These are phyloP conservation scores for Phyllosticta citrichinensis DNA, from an alignment of 2,329 filamentous ascomycete species.

Conservation along the genomic window DNA sequence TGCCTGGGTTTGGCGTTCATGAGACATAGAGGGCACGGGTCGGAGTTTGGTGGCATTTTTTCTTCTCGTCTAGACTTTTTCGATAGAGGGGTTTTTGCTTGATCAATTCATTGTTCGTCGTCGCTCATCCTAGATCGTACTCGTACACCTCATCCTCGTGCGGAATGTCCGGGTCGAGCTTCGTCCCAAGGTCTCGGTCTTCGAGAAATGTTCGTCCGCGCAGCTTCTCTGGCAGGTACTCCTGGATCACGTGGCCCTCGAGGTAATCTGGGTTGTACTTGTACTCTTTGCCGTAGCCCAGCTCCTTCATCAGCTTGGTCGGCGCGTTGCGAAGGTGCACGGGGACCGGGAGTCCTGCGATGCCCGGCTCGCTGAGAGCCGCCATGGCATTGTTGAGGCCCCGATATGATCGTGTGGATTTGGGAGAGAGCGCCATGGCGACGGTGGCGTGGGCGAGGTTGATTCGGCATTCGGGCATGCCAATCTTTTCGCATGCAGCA, in stretches of 20 bases:
- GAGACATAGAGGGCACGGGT: background rate
- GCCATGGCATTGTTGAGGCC: slow-evolving; percentile 70
- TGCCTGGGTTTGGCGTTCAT: background rate
- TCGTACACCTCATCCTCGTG: slow-evolving; percentile 7
- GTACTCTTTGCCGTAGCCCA: slow-evolving; percentile 84
- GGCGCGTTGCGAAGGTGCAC: slow-evolving; percentile 86
- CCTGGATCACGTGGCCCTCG: slow-evolving; percentile 72
- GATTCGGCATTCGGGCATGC: slow-evolving; percentile 89
- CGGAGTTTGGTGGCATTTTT: background rate
- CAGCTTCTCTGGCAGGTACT: slow-evolving; percentile 77
- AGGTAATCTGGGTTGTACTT: slow-evolving; percentile 93
- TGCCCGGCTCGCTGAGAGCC: slow-evolving; percentile 67
- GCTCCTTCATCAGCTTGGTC: slow-evolving; percentile 82
- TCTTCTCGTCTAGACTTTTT: background rate
- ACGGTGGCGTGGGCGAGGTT: slow-evolving; percentile 81
- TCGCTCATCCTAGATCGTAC: slow-evolving; percentile 4
- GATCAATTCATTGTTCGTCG: background rate
- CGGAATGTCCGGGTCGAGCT: slow-evolving; percentile 60
- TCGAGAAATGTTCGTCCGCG: slow-evolving; percentile 66
- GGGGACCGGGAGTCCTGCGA: slow-evolving; percentile 73
- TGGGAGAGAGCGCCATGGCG: slow-evolving; percentile 69
- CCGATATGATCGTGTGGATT: slow-evolving; percentile 80
- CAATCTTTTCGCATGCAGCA: slow-evolving; percentile 82
- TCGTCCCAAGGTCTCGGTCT: slow-evolving; percentile 65
- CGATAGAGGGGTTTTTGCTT: background rate